These are phyloP conservation scores for Mucor irregularis DNA, from an alignment of 371 early-diverging fungal genomes.

Conservation along the genomic window DNA sequence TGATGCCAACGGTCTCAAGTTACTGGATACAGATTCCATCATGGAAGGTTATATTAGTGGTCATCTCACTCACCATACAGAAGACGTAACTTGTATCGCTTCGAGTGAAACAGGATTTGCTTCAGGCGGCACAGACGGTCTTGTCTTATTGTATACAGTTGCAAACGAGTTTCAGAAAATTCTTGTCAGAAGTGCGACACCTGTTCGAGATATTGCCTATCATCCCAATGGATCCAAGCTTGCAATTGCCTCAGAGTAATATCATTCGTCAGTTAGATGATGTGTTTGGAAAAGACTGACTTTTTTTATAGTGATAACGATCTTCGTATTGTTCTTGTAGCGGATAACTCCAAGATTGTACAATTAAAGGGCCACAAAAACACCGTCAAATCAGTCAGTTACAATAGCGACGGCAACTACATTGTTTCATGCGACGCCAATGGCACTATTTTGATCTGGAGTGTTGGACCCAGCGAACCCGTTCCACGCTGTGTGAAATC, in stretches of 20 bases:
- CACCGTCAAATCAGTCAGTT: conserved; percentile 43
- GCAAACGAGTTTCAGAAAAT: conserved; percentile 30
- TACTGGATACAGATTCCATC: conserved; percentile 18
- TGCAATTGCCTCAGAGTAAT: conserved; percentile 48
- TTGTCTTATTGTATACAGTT: conserved; percentile 28
- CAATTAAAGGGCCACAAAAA: conserved; percentile 41
- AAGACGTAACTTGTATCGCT: conserved; percentile 20
- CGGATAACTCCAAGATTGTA: conserved; percentile 38
- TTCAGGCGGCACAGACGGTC: conserved; percentile 40
- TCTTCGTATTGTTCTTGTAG: conserved; percentile 35
- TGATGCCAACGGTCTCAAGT: conserved; percentile 11
- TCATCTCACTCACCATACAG: conserved; percentile 17
- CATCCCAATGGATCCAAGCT: conserved; percentile 34
- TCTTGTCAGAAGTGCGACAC: conserved; percentile 36
- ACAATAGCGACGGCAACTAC: conserved; percentile 41
- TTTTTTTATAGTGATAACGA: conserved; percentile 30
- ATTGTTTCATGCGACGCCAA: conserved; percentile 61
- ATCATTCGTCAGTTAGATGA: neutral
- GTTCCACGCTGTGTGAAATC: conserved; percentile 41
- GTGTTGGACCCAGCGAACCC: conserved; percentile 38
- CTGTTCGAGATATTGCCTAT: conserved; percentile 35
- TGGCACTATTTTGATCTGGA: conserved; percentile 66
- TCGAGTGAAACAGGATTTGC: conserved; percentile 26
- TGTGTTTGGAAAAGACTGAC: neutral
- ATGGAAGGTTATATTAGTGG: conserved; percentile 9